Base-by-base conservation (phyloP, 2,329 filamentous ascomycete species). In the Ampelomyces quisqualis region DNA sequence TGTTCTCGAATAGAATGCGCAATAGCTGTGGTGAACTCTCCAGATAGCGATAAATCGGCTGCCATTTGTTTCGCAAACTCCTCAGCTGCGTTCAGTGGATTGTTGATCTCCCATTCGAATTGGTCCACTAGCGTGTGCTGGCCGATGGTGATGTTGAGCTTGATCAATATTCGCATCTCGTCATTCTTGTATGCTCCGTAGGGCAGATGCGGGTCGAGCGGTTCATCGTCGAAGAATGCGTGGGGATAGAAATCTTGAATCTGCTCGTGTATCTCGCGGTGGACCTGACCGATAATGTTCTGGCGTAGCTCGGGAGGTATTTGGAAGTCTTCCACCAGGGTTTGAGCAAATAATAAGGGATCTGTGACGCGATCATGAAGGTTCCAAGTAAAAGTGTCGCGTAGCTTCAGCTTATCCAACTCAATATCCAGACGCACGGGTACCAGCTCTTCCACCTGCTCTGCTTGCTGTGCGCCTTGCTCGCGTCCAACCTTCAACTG, bases 101-200 rank as follows among this genome's bases (percentile, higher is more conserved):
- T 94, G 70, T 97, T 97, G 65, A 97, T 90, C 58, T 98, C 93
- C 93, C 93, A 98, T 70, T 98, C 93, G 48, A 98, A 97, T 65
- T 97, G 93, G 61, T 98, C 93, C 23, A 96, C 85, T 18, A 98
- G 76, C 0, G 90, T 97, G 62, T 95, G 88, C 50, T 88, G 86
- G 27, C 91, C 93, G 62, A 98, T 96, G 5, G 93, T 97, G 61
- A 98, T 95, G 70, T 97, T 96, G 35, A 98, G 77, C 70, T 96
- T 97, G 70, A 98, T 82, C 29, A 95, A 74, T 55, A 98, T 87
- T 35, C 93, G 86, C 91, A 98, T 96, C 73, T 98, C 93, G 65
- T 98, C 93, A 64, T 98, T 95, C 70, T 97, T 97, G 74, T 96
- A 95, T 5, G 93, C 90, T 26, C 80, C 84, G 65, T 97, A 97